Base-by-base conservation (phyloP, 192 early-diverging fungal genomes). In the Haplosporangium gracile region DNA sequence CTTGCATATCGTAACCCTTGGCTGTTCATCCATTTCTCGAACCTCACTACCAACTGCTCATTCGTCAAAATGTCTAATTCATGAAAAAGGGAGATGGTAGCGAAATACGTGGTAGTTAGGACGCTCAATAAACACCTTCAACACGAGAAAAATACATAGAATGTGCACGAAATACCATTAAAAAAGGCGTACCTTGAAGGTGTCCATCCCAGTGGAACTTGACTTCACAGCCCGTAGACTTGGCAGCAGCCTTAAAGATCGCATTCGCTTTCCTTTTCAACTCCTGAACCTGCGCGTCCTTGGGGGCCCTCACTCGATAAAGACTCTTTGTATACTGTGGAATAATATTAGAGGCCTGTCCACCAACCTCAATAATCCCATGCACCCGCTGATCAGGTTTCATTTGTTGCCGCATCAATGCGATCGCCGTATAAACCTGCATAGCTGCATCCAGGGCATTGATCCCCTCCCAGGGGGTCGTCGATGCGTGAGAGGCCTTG, bases 361-460 rank as follows among this genome's bases (percentile, higher is more conserved):
- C 96, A 70, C 96, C 96, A 45, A 95, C 87, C 51, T 89, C 91
- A 39, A 97, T 94, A 57, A 97, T 94, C 15, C 95, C 96, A 69
- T 97, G 96, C 24, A 96, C 90, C 29, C 92, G 57, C 24, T 92
- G 89, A 57, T 90, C 90, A 1, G 94, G 93, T 20, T 90, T 83
- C 29, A 95, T 88, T 81, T 97, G 95, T 72, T 96, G 94, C 39
- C 96, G 90, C 89, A 97, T 81, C 79, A 94, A 87, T 6, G 92
- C 92, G 49, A 97, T 90, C 36, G 78, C 90, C 20, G 91, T 92
- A 86, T 95, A 94, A 1, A 93, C 91, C 47, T 91, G 83, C 20
- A 92, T 90, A 26, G 93, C 85, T 1, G 97, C 96, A 85, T 97
- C 95, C 68, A 97, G 91, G 1, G 97, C 96, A 83, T 97, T 97